Base-by-base conservation (phyloP, 768 basidiomycete genomes). In the Tulasnella sp. region DNA sequence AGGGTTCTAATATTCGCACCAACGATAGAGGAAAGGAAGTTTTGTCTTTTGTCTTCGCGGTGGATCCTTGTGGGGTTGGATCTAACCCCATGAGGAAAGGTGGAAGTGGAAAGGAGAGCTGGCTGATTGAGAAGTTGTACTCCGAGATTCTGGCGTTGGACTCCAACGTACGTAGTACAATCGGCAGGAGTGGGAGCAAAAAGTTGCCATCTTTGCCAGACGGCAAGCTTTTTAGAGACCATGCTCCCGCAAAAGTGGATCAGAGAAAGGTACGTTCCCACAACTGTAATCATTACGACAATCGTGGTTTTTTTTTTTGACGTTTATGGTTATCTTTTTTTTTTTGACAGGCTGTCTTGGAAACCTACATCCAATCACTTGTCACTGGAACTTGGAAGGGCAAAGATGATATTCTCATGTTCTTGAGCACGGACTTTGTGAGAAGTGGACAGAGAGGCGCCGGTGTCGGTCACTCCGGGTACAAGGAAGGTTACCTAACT, bases 221-320 rank as follows among this genome's bases (percentile, higher is more conserved):
- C 63, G 86, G 87, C 22, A 84, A 82, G 65, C 69, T 95, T 7
- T 96, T 93, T 86, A 92, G 79, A 65, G 95, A 98, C 67, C 90
- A 93, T 64, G 91, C 92, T 0, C 93, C 93, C 27, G 88, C 87
- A 25, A 92, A 86, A 70, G 87, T 91, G 37, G 95, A 98, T 70
- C 90, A 93, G 66, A 70, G 93, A 57, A 98, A 96, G 72, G 90
- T 86, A 60, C 58, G 78, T 67, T 6, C 4, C 13, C 5, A 33
- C 42, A 16, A 42, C 15, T 47, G 20, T 20, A 16, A 15, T 51
- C 1, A 29, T 37, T 12, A n/a, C n/a, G n/a, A n/a, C n/a, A n/a
- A n/a, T n/a, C 28, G 19, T 33, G 22, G 51, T n/a, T 39, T 7
- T 45, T 28, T 9, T 41, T 25, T 10, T n/a, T 43, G 1, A 37